Percentiles rank a stretch among this genome's conserved stretches.
Evolutionary conservation across 306 rosid species (phyloP).

Genomic region (Rosa persica): DNA sequence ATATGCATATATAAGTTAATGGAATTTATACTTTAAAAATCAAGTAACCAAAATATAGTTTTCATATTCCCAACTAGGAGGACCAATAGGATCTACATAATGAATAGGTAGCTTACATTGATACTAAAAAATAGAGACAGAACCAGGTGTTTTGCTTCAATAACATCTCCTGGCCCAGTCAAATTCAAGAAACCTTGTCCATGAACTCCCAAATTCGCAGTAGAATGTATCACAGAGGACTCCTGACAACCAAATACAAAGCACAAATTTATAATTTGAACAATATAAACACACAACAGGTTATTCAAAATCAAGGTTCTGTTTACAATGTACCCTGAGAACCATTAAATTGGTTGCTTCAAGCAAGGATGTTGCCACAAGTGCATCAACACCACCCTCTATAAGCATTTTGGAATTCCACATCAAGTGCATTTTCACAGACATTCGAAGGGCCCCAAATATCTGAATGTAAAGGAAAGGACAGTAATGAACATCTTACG

Average conservation of each 20-base stretch:
- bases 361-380: slow-evolving; percentile 79
- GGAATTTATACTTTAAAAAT: not conserved
- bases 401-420: slow-evolving; percentile 85
- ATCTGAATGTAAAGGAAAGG: slow-evolving; percentile 45
- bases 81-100: not conserved
- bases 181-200: slow-evolving; percentile 95
- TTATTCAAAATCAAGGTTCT: slow-evolving; percentile 13
- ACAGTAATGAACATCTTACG: not conserved
- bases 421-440: slow-evolving; percentile 93
- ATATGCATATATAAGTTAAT: not conserved
- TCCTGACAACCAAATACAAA: slow-evolving; percentile 54
- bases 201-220: slow-evolving; percentile 92
- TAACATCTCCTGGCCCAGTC: slow-evolving; percentile 88
- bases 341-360: slow-evolving; percentile 95
- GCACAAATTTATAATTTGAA: slow-evolving; percentile 26
- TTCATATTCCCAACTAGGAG: not conserved
- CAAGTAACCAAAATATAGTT: not conserved
- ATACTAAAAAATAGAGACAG: slow-evolving; percentile 78
- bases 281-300: slow-evolving; percentile 1
- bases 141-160: slow-evolving; percentile 85
- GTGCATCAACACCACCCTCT: slow-evolving; percentile 64
- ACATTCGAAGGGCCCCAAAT: slow-evolving; percentile 95
- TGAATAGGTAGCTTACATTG: slow-evolving; percentile 52
- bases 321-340: slow-evolving; percentile 64
- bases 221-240: slow-evolving; percentile 86